phyloP scores from a whole-genome alignment of 805 yeast genomes.

The Lachancea sp. region DNA sequence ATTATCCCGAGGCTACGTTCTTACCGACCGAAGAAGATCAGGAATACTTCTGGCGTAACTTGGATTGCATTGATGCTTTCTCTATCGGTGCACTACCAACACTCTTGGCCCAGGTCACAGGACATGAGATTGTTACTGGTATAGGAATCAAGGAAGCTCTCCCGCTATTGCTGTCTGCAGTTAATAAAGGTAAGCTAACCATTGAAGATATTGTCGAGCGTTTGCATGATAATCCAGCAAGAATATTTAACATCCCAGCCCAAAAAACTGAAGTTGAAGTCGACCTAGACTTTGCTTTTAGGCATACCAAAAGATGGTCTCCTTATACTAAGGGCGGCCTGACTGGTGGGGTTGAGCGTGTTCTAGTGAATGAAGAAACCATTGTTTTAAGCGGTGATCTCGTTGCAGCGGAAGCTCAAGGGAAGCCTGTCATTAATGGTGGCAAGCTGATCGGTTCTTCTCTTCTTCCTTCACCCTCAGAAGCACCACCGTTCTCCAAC shows the following conservation, averaged over 20 bases:
- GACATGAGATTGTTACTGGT: slow-evolving; percentile 58
- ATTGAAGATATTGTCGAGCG: slow-evolving; percentile 63
- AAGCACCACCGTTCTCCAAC: slow-evolving; percentile 29
- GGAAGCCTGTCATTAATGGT: slow-evolving; percentile 49
- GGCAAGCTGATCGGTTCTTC: slow-evolving; percentile 33
- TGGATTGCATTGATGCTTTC: slow-evolving; percentile 74
- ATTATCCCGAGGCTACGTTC: slow-evolving; percentile 62
- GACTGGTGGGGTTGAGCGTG: slow-evolving; percentile 85
- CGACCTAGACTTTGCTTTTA: slow-evolving; percentile 56
- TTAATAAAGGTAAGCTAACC: slow-evolving; percentile 63
- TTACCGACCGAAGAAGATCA: slow-evolving; percentile 81
- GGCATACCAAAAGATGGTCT: slow-evolving; percentile 47
- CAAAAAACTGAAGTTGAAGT: slow-evolving; percentile 76
- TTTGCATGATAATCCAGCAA: slow-evolving; percentile 75
- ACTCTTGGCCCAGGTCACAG: slow-evolving; percentile 58
- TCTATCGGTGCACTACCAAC: slow-evolving; percentile 78
- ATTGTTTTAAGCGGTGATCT: slow-evolving; percentile 79
- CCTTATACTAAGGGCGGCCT: slow-evolving; percentile 50
- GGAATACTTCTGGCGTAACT: slow-evolving; percentile 69
- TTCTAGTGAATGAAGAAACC: slow-evolving; percentile 68
- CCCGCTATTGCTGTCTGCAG: slow-evolving; percentile 78
- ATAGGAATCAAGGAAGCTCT: slow-evolving; percentile 73
- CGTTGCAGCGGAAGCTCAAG: slow-evolving; percentile 52
- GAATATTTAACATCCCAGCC: slow-evolving; percentile 75
- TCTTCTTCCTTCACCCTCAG: slow-evolving; percentile 26